phyloP scores from a whole-genome alignment of 257 asterid species.

The Nicotiana tomentosiformis region DNA sequence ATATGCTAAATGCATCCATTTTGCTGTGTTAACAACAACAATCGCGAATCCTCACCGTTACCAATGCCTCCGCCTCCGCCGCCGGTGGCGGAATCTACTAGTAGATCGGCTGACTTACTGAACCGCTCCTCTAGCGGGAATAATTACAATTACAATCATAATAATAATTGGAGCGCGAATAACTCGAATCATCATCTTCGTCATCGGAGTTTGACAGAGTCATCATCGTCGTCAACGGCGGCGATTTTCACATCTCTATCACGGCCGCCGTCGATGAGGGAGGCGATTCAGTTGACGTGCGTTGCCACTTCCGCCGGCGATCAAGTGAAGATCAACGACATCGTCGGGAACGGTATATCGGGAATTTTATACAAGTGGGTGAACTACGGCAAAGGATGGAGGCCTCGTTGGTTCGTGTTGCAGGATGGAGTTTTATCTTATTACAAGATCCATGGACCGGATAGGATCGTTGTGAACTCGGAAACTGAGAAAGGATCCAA shows the following conservation, averaged over 20 bases:
- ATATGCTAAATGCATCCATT: conserved; percentile 40
- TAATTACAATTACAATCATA: conserved; percentile 21
- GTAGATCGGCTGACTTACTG: conserved; percentile 21
- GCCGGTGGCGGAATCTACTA: conserved; percentile 22
- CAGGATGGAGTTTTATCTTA: conserved; percentile 93
- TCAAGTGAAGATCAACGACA: conserved; percentile 67
- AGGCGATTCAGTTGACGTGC: conserved; percentile 8
- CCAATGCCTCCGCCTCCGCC: conserved; percentile 27
- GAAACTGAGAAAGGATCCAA: conserved; percentile 72
- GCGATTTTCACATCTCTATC: conserved; percentile 10
- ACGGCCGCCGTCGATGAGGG: conserved; percentile 17
- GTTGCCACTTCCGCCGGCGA: conserved; percentile 25
- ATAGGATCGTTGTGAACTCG: conserved; percentile 52
- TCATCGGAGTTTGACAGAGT: conserved; percentile 11
- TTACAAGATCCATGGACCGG: conserved; percentile 93
- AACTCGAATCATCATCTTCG: not conserved
- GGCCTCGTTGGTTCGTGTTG: conserved; percentile 92
- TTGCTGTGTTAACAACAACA: conserved; percentile 37
- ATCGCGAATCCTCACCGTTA: conserved; percentile 14
- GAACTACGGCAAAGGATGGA: conserved; percentile 96
- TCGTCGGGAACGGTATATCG: conserved; percentile 75
- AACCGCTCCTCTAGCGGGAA: conserved; percentile 27
- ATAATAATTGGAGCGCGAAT: not conserved
- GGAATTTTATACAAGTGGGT: conserved; percentile 91
- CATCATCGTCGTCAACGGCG: conserved; percentile 5